phyloP scores from a whole-genome alignment of 331 rosid species.

The Acacia pycnantha region DNA sequence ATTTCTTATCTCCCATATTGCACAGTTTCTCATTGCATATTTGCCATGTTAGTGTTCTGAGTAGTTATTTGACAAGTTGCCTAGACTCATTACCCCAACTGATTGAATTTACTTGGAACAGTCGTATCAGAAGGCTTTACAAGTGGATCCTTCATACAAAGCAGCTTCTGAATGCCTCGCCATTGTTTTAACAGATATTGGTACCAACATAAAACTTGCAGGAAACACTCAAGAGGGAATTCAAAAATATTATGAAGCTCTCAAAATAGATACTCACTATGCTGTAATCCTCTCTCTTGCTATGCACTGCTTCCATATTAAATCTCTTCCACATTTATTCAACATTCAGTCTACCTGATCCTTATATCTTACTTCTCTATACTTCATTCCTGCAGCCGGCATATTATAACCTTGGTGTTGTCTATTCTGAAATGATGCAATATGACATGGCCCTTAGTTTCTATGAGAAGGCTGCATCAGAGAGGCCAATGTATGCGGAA shows the following conservation, averaged over 20 bases:
- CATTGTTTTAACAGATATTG: constrained; percentile 94
- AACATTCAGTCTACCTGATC: constrained; percentile 17
- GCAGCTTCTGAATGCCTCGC: constrained; percentile 95
- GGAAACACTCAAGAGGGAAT: constrained; percentile 94
- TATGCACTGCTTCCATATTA: neutral
- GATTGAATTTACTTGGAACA: constrained; percentile 48
- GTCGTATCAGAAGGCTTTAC: constrained; percentile 93
- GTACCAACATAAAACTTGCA: constrained; percentile 95
- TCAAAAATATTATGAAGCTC: constrained; percentile 96
- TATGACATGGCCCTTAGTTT: constrained; percentile 87
- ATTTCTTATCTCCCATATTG: neutral
- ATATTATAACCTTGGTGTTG: constrained; percentile 96
- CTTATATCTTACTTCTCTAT: constrained; percentile 12
- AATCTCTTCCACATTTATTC: neutral
- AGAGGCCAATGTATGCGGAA: constrained; percentile 99
- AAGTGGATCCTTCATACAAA: constrained; percentile 75
- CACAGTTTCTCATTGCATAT: constrained; percentile 1
- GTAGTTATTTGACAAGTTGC: constrained; percentile 27
- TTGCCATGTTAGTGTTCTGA: constrained; percentile 23
- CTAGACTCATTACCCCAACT: constrained; percentile 15
- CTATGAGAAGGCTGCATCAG: constrained; percentile 95
- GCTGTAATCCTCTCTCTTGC: constrained; percentile 67
- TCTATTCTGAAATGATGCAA: constrained; percentile 98
- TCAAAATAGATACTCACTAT: constrained; percentile 87
- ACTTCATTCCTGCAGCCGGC: constrained; percentile 72